phyloP scores from a whole-genome alignment of 2,329 filamentous ascomycete genomes.

The Incumbomyces lentus region DNA sequence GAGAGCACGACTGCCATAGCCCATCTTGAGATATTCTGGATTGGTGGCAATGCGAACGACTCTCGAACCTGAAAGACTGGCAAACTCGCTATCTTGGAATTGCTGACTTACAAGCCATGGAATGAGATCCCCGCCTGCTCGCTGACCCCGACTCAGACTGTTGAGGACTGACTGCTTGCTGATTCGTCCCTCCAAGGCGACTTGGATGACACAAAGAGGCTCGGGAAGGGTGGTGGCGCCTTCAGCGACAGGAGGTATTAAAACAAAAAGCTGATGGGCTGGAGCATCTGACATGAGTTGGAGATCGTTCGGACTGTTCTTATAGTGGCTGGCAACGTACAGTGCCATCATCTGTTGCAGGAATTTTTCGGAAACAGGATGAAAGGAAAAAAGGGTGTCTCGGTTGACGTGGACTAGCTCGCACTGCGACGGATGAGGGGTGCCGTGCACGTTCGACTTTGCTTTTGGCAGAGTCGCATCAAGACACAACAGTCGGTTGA shows the following conservation, averaged over 20 bases:
- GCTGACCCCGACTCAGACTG: slow-evolving; percentile 75
- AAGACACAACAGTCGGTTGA: slow-evolving; percentile 86
- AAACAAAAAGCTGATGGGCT: slow-evolving; percentile 88
- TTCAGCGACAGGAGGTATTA: slow-evolving; percentile 75
- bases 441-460: slow-evolving; percentile 62
- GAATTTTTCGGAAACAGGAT: slow-evolving; percentile 93
- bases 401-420: slow-evolving; percentile 90
- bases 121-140: slow-evolving; percentile 85
- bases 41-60: slow-evolving; percentile 93
- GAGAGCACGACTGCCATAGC: slow-evolving; percentile 82
- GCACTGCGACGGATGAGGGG: slow-evolving; percentile 82
- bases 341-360: slow-evolving; percentile 96
- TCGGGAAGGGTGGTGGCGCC: slow-evolving; percentile 72
- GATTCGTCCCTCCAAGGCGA: slow-evolving; percentile 89
- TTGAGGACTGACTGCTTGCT: slow-evolving; percentile 86
- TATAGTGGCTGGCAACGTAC: slow-evolving; percentile 95
- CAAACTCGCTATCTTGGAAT: slow-evolving; percentile 96
- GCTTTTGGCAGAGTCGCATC: slow-evolving; percentile 80
- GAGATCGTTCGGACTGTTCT: slow-evolving; percentile 96
- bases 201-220: slow-evolving; percentile 87
- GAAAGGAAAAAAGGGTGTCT: slow-evolving; percentile 95
- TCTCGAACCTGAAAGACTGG: slow-evolving; percentile 79
- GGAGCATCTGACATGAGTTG: slow-evolving; percentile 97
- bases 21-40: slow-evolving; percentile 84
- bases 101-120: slow-evolving; percentile 97